Evolutionary conservation across 768 basidiomycete species (phyloP).

Genomic region (Rhodotorula kratochvilovae): DNA sequence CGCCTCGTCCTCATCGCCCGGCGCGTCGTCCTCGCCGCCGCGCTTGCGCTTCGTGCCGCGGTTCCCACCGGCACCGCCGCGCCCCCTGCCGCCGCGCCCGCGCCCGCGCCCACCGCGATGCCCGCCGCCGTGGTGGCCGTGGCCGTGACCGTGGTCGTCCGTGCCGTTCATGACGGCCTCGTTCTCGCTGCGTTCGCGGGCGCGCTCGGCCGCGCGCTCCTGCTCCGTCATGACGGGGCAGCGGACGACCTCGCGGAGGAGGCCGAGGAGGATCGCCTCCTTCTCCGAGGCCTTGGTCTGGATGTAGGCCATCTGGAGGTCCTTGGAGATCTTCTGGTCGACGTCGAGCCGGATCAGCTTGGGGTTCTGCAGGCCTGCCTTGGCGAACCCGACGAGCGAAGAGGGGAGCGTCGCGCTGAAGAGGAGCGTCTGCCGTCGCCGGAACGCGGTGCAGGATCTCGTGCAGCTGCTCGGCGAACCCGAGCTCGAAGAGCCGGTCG

Average conservation of each 20-base stretch:
- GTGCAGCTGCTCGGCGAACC: constrained; percentile 83
- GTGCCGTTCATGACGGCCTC: constrained; percentile 35
- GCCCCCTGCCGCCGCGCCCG: constrained; percentile 48
- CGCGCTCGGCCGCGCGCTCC: constrained; percentile 33
- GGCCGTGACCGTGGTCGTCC: constrained; percentile 45
- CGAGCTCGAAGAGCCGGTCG: constrained; percentile 95
- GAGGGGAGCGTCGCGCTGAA: constrained; percentile 96
- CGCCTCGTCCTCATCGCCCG: constrained; percentile 36
- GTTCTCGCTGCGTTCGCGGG: constrained; percentile 30
- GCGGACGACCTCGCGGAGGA: constrained; percentile 80
- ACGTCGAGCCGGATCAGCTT: constrained; percentile 93
- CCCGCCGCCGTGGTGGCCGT: constrained; percentile 42
- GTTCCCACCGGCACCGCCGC: constrained; percentile 46
- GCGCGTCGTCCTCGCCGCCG: constrained; percentile 47
- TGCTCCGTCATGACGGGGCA: constrained; percentile 57
- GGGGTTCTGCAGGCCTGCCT: constrained; percentile 87
- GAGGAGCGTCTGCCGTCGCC: constrained; percentile 78
- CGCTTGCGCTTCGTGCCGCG: constrained; percentile 52
- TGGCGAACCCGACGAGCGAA: constrained; percentile 95
- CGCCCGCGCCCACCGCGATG: constrained; percentile 26
- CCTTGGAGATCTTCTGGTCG: constrained; percentile 89
- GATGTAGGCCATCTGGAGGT: constrained; percentile 91
- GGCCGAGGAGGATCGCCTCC: constrained; percentile 76
- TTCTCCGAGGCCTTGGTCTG: constrained; percentile 87
- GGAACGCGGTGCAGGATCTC: constrained; percentile 90